Evolutionary conservation across 1,284 basidiomycete genomes (phyloP), one percentile per base, ranked within the genome.

Genomic region (Stygiomarasmius scandens): DNA sequence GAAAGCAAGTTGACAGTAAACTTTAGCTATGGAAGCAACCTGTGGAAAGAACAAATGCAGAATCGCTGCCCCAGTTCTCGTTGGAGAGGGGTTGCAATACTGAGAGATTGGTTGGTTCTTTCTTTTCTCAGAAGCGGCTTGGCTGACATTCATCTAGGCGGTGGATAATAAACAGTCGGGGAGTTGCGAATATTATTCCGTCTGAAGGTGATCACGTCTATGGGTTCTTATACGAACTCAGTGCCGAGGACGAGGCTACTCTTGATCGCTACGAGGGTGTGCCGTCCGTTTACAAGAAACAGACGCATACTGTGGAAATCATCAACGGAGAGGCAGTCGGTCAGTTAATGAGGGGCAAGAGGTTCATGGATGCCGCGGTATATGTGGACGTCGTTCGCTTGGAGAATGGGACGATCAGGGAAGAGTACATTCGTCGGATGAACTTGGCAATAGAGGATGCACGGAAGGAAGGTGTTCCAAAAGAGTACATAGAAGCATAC

Each of bases 1-100:
- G 41, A 32, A n/a, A n/a, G n/a, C n/a, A 49, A 38, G 45, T 23
- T 46, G 24, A 70, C 67, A 0, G 47, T 74, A 14, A 79, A 80
- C 64, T 80, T 80, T 62, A 78, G 71, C 49, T 82, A 80, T 64
- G 79, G 80, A 6, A 78, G 76, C 64, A 81, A 82, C 54, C 62
- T 81, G 20, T 81, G 78, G 75, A 67, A 69, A 32, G 73, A 79
- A 41, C 78, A 80, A 61, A 81, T 81, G 80, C 65, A 67, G 24
- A 62, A 67, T 19, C 69, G 78, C 20, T 81, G 79, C 54, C 78
- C 78, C 16, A 69, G 75, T 1, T 75, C 67, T 61, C 70, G 64
- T 47, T 75, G 71, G 49, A 53, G 77, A 22, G 79, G 78, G 0
- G 63, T 74, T 16, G 80, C 70, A 8, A 53, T 66, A 19, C 65